Evolutionary conservation across 2,329 filamentous ascomycete genomes (phyloP).

Genomic region (Monosporascus sp.): DNA sequence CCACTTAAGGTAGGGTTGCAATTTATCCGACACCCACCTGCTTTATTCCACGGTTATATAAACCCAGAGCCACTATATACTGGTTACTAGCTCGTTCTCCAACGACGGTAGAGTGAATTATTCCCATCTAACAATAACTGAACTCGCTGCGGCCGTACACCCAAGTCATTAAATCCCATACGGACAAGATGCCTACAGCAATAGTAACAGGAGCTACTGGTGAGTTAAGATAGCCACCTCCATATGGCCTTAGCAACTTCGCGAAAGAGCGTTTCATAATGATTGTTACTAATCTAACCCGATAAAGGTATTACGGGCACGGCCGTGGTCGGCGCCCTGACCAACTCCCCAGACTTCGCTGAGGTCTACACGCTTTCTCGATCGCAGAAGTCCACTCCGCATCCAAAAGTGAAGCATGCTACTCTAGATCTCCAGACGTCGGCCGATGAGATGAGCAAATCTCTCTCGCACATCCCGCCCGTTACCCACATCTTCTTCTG

Average conservation of each 20-base stretch:
- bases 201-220: constrained; percentile 16
- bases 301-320: constrained; percentile 14
- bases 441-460: constrained; percentile 8
- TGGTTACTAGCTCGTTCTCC: too few relatives aligned
- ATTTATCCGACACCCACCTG: too few relatives aligned
- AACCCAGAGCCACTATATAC: too few relatives aligned
- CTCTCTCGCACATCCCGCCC: constrained; percentile 12
- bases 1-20: too few relatives aligned
- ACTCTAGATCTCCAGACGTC: constrained; percentile 13
- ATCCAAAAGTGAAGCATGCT: constrained; percentile 13
- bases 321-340: constrained; percentile 11
- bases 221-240: background rate
- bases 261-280: too few relatives aligned
- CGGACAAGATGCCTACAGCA: constrained; percentile 9
- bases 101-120: too few relatives aligned
- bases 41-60: too few relatives aligned
- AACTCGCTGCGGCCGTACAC: too few relatives aligned
- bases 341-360: constrained; percentile 9
- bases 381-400: constrained; percentile 6
- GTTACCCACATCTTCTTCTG: constrained; percentile 16
- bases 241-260: too few relatives aligned
- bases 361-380: constrained; percentile 15
- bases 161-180: background rate
- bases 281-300: background rate
- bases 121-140: too few relatives aligned